Evolutionary conservation across 1,139 yeast genomes (phyloP), one percentile per base, ranked within the genome.

Genomic region (Geotrichum aggregatum): DNA sequence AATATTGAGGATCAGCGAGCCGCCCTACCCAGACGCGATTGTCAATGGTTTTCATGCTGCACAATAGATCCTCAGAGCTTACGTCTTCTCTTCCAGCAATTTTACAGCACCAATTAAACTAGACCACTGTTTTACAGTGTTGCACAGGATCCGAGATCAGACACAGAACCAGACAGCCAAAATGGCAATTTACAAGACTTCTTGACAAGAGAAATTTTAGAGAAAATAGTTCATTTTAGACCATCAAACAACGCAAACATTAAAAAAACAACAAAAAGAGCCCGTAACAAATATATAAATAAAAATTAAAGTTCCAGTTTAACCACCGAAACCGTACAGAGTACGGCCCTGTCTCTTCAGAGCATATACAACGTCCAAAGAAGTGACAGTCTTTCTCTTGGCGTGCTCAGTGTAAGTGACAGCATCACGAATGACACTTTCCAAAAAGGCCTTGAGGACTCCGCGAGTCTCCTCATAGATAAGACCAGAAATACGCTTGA

Each of bases 281-380:
- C 44, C 19, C 31, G 24, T 21, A 40, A 42, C 14, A 22, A 21
- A 28, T 16, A 42, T 26, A 42, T 21, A 40, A 42, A 28, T 16
- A 42, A 42, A 42, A 41, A 22, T 6, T n/a, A 16, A n/a, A 18
- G 28, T 42, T 3, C 16, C 10, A 21, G 28, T 35, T 70, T 87
- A 92, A 84, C 97, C 98, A 80, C 98, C 98, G 86, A 92, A 92
- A 88, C 98, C 98, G 76, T 92, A 92, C 78, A 92, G 86, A 80
- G 98, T 92, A 81, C 98, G 88, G 74, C 98, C 98, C 81, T 92
- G 98, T 85, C 98, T 89, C 94, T 92, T 92, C 78, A 92, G 86
- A 68, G 98, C 98, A 76, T 92, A 92, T 69, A 92, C 98, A 64
- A 92, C 98, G 74, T 92, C 98, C 72, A 92, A 82, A 61, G 98